Evolutionary conservation across 257 asterid genomes (phyloP), one percentile per base, ranked within the genome.

Genomic region (Fraxinus americana): DNA sequence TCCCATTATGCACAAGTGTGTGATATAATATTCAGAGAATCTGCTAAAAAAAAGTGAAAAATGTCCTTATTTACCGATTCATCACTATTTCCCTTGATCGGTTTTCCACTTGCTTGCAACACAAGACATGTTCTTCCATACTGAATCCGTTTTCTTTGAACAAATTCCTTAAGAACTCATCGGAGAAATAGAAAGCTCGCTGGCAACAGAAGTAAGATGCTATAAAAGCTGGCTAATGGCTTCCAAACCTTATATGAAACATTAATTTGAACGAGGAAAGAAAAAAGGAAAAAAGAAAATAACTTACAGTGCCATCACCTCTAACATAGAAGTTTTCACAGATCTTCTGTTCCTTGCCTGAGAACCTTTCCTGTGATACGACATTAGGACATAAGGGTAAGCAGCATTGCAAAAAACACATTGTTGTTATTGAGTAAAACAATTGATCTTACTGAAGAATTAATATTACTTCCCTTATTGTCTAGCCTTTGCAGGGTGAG

Each of bases 231-330:
- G 70, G 57, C 39, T 67, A 72, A 72, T 19, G 6, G 19, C 48
- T 63, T 36, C 65, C 59, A 71, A 70, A 23, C 54, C 35, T 61
- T 30, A 61, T 71, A 75, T 80, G 79, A 81, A 78, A 78, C n/a
- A 65, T 52, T 67, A 77, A 41, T 39, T 43, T 7, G 57, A 30
- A 74, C 3, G 43, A 67, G 32, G 63, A 43, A 43, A 43, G 16
- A 43, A 43, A 43, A 2, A 41, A 38, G 1, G 4, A 36, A 36
- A 35, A 35, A 35, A 34, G 5, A 72, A 41, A 57, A 57, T 7
- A 82, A 83, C 99, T 93, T 85, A 96, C 99, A 68, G 99, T 96
- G 79, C 99, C 99, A 84, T 96, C 98, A 74, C 98, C 98, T 89
- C 97, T 89, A 34, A 92, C 99, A 77, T 96, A 96, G 87, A 96